Evolutionary conservation across 129 eudicot genomes (phyloP).

Genomic region (Chrysanthemum seticuspe): DNA sequence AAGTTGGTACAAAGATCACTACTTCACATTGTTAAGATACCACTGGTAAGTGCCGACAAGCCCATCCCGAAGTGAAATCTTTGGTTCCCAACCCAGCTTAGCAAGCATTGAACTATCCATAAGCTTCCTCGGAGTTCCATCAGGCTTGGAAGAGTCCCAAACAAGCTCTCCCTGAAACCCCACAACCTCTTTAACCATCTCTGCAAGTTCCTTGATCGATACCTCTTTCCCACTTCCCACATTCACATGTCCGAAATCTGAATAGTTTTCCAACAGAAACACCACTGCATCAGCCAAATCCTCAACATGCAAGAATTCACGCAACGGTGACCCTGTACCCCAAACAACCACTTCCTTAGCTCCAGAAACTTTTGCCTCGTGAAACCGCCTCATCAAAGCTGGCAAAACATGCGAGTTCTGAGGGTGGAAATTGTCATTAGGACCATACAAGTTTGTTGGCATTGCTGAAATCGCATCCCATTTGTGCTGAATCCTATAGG

Average conservation of each 20-base stretch:
- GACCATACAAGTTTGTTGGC: slow-evolving; percentile 95
- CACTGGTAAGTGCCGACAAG: slow-evolving; percentile 81
- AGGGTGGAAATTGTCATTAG: slow-evolving; percentile 91
- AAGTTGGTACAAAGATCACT: slow-evolving; percentile 7
- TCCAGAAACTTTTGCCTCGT: slow-evolving; percentile 67
- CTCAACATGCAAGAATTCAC: slow-evolving; percentile 94
- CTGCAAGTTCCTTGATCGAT: slow-evolving; percentile 84
- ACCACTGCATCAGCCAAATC: slow-evolving; percentile 88
- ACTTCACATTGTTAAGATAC: slow-evolving; percentile 68
- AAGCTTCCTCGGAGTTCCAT: slow-evolving; percentile 98
- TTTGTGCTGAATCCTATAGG: slow-evolving; percentile 65
- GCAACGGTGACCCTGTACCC: slow-evolving; percentile 83
- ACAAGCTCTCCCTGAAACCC: slow-evolving; percentile 84
- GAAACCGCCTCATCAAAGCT: slow-evolving; percentile 82
- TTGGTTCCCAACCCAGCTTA: slow-evolving; percentile 79
- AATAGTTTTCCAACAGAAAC: slow-evolving; percentile 73
- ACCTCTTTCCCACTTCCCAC: slow-evolving; percentile 99
- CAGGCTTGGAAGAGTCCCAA: slow-evolving; percentile 87
- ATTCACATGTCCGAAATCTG: slow-evolving; percentile 87
- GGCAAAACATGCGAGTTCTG: slow-evolving; percentile 95
- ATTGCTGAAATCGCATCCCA: slow-evolving; percentile 90
- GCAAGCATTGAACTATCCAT: slow-evolving; percentile 83
- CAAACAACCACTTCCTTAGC: slow-evolving; percentile 90
- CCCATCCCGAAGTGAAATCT: slow-evolving; percentile 82
- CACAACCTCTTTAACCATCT: slow-evolving; percentile 89